Base-by-base conservation (phyloP, 805 yeast genomes). In the Candida parachauliodes region DNA sequence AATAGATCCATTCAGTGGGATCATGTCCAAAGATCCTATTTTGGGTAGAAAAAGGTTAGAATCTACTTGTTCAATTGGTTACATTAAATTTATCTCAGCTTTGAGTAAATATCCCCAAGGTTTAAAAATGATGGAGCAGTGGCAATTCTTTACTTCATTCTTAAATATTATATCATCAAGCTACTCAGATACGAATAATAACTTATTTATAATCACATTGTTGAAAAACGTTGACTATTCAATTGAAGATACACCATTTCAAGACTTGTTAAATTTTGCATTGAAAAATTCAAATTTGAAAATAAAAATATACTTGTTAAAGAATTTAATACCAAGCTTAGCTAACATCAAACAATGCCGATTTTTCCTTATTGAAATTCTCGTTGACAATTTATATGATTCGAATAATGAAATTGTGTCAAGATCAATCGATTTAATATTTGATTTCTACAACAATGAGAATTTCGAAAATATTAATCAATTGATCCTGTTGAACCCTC, bases 131-230 rank as follows among this genome's bases (percentile, higher is more conserved):
- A 55, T 93, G 41, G 83, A 79, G 35, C 79, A 84, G 44, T 86
- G 95, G 93, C 83, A 88, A 48, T 72, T 91, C 42, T 86, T 87
- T 59, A 88, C 82, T 40, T 79, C 86, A 60, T 67, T 88, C 36
- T 81, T 83, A 49, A 86, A 86, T 48, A 74, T 88, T 37, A 69
- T 84, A 12, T 72, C 72, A 25, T 63, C 72, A 4, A 68, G 75
- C 9, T 56, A 36, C n/a, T 25, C 24, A 1, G 45, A 49, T 7
- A 58, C 54, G 8, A 9, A 44, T 15, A 58, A 68, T 25, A 78
- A 80, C 36, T 80, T 76, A 46, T 60, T 87, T 29, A 62, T 84
- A 9, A 59, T 73, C 21, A 51, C 76, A 5, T 68, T 86, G 8
- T 63, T 91, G 37, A 73, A 75, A 24, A 77, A 78, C 35, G 60